Conservation (phyloP, 2,329 filamentous ascomycete genomes). For the Calonectria montana region DNA sequence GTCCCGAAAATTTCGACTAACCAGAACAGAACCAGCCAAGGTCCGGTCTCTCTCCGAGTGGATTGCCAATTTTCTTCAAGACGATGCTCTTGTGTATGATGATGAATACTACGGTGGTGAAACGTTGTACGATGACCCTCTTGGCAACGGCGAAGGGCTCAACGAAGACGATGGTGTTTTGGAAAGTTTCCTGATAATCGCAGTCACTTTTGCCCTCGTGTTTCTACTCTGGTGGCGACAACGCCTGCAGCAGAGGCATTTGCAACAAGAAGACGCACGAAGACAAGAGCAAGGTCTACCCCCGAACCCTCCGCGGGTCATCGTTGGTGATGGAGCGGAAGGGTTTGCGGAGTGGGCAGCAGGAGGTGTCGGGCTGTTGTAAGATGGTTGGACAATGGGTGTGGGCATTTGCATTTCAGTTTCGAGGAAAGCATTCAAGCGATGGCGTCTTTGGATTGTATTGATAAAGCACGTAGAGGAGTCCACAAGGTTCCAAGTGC, state of each 20-base stretch:
- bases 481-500: not conserved
- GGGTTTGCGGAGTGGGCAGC: slow-evolving; percentile 51
- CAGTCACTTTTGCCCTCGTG: slow-evolving; percentile 78
- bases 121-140: slow-evolving; percentile 65
- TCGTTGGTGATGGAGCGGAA: slow-evolving; percentile 36
- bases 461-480: slow-evolving; percentile 21
- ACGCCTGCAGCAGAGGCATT: slow-evolving; percentile 70
- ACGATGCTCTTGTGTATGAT: slow-evolving; percentile 75
- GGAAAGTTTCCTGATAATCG: slow-evolving; percentile 87
- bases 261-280: slow-evolving; percentile 47
- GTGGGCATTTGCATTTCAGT: slow-evolving; percentile 32
- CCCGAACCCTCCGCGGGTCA: slow-evolving; percentile 38
- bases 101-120: slow-evolving; percentile 66
- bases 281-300: slow-evolving; percentile 47
- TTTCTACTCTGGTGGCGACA: slow-evolving; percentile 86
- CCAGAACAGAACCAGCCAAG: slow-evolving; percentile 70
- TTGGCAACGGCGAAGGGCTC: slow-evolving; percentile 70
- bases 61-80: slow-evolving; percentile 85
- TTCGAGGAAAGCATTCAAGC: slow-evolving; percentile 40
- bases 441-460: slow-evolving; percentile 44
- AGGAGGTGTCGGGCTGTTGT: slow-evolving; percentile 49
- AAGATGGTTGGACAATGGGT: slow-evolving; percentile 3
- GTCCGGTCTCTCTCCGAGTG: slow-evolving; percentile 86
- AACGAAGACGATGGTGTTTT: slow-evolving; percentile 80
- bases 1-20: slow-evolving; percentile 40